Percentiles rank a stretch among this genome's conserved stretches.
Conservation (phyloP, 2,329 filamentous ascomycete genomes). For the Paecilomyces formosus region DNA sequence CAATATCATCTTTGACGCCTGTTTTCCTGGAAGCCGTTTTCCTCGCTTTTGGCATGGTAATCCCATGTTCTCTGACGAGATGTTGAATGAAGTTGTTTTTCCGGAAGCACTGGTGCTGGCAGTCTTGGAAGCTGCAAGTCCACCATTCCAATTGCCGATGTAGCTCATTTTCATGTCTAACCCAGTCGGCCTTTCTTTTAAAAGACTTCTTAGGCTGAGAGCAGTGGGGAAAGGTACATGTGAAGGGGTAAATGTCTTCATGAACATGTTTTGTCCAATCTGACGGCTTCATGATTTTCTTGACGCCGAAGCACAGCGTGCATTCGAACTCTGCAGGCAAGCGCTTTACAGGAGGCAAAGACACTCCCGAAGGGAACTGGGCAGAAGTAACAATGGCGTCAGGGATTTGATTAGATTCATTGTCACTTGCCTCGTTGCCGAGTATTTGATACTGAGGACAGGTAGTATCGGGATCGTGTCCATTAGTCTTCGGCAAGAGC, state of each 20-base stretch:
- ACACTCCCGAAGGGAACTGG: constrained; percentile 73
- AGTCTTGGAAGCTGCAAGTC: constrained; percentile 75
- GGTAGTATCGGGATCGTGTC: constrained; percentile 52
- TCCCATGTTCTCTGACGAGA: constrained; percentile 84
- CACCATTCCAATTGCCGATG: constrained; percentile 89
- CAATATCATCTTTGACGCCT: constrained; percentile 49
- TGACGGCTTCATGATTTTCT: constrained; percentile 82
- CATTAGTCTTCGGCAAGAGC: constrained; percentile 46
- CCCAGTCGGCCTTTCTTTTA: constrained; percentile 94
- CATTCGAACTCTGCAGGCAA: constrained; percentile 88
- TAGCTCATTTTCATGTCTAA: constrained; percentile 85
- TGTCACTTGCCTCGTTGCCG: constrained; percentile 51
- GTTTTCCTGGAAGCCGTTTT: constrained; percentile 48
- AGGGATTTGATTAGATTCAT: constrained; percentile 56
- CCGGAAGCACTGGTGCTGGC: constrained; percentile 73
- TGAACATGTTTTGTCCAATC: constrained; percentile 97
- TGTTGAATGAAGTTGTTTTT: constrained; percentile 93
- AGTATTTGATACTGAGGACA: constrained; percentile 49
- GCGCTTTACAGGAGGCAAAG: constrained; percentile 66
- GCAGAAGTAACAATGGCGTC: constrained; percentile 65
- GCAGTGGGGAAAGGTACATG: constrained; percentile 80
- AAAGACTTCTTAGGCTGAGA: constrained; percentile 85
- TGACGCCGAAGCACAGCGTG: constrained; percentile 74
- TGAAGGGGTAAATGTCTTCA: constrained; percentile 88
- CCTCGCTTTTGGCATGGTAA: constrained; percentile 72